phyloP scores from a whole-genome alignment of 805 yeast species.

The Scheffersomyces lignosus region DNA sequence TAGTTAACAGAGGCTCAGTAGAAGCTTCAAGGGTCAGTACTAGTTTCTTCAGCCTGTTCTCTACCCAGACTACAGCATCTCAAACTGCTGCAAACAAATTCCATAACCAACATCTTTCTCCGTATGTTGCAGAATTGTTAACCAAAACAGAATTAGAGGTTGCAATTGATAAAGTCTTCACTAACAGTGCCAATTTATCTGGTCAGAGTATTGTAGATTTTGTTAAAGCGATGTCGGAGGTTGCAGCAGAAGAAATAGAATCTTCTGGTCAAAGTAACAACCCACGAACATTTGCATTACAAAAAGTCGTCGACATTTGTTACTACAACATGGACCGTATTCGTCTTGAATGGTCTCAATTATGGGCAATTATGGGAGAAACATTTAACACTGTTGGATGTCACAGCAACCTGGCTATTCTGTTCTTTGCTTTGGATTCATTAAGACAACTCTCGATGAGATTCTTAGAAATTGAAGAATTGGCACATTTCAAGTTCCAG shows the following conservation, averaged over 20 bases:
- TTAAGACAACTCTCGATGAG: slow-evolving; percentile 89
- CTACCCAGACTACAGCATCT: slow-evolving; percentile 50
- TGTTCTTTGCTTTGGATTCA: slow-evolving; percentile 90
- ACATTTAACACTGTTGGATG: slow-evolving; percentile 86
- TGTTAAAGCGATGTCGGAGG: slow-evolving; percentile 82
- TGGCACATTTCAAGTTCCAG: slow-evolving; percentile 94
- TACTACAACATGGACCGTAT: slow-evolving; percentile 97
- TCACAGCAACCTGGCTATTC: slow-evolving; percentile 71
- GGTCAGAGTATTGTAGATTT: slow-evolving; percentile 87
- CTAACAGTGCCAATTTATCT: slow-evolving; percentile 73
- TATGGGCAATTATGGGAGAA: slow-evolving; percentile 92
- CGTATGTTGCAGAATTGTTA: slow-evolving; percentile 56
- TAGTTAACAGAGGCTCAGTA: slow-evolving; percentile 47
- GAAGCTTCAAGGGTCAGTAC: slow-evolving; percentile 45
- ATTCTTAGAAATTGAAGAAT: slow-evolving; percentile 89
- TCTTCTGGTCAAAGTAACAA: slow-evolving; percentile 77
- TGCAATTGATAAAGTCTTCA: slow-evolving; percentile 82
- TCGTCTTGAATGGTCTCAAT: slow-evolving; percentile 92
- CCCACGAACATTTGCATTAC: slow-evolving; percentile 90
- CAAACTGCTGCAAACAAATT: slow-evolving; percentile 71
- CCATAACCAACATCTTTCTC: slow-evolving; percentile 66
- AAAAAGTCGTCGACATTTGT: slow-evolving; percentile 95
- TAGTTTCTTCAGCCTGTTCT: slow-evolving; percentile 59
- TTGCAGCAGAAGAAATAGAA: slow-evolving; percentile 87
- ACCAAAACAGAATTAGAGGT: slow-evolving; percentile 71